These are phyloP conservation scores for Eucalyptus leucophloia DNA, from an alignment of 345 rosid species.

Conservation along the genomic window DNA sequence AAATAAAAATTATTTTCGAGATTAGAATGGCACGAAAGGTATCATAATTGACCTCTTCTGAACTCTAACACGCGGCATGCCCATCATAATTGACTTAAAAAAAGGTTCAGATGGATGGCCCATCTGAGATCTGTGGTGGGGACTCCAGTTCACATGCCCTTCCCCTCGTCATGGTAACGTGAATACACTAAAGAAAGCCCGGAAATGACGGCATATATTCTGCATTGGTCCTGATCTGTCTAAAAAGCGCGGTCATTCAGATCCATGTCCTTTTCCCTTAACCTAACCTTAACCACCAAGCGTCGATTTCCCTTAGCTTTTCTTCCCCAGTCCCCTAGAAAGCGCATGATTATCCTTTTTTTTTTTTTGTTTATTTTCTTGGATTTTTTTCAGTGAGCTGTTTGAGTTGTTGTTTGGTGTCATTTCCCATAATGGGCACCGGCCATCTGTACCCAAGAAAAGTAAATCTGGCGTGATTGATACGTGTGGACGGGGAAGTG, in stretches of 20 bases:
- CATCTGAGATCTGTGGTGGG: not conserved
- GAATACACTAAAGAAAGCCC: not conserved
- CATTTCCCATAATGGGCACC: not conserved
- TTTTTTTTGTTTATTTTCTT: too few species aligned
- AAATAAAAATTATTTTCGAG: too few species aligned
- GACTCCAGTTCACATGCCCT: not conserved
- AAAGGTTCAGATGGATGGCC: not conserved
- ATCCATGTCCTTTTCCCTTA: not conserved
- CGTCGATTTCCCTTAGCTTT: not conserved
- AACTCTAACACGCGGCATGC: not conserved
- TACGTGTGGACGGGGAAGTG: not conserved
- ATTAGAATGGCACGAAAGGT: rapidly evolving
- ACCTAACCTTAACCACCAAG: not conserved
- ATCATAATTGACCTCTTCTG: not conserved
- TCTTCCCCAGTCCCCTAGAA: not conserved
- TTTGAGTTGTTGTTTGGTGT: not conserved
- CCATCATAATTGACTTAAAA: not conserved
- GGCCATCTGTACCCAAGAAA: not conserved
- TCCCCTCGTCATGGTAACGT: not conserved
- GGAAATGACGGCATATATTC: not conserved
- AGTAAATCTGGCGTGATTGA: not conserved
- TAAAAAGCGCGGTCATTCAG: not conserved
- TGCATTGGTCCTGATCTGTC: not conserved
- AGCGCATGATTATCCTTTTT: not conserved
- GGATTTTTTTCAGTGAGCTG: not conserved